Percentiles rank a stretch among this genome's conserved stretches.
These are phyloP conservation scores for Cicer judaicum DNA, from an alignment of 306 rosid species.

Conservation along the genomic window DNA sequence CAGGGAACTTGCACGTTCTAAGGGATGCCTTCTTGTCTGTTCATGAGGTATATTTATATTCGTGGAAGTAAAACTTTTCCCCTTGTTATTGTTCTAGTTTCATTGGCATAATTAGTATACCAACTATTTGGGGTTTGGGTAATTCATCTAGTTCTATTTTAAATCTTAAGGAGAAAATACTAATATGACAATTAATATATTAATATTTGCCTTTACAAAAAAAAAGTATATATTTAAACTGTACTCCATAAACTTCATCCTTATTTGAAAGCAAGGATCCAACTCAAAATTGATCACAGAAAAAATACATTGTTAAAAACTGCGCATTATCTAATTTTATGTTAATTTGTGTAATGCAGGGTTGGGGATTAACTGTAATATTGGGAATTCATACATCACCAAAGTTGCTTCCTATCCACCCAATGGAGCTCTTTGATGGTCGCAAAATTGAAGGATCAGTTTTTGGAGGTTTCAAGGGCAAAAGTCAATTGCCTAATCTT, in stretches of 20 bases:
- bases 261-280: conserved; percentile 13
- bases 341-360: conserved; percentile 52
- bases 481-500: conserved; percentile 68
- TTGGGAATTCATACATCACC: conserved; percentile 75
- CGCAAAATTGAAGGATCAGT: conserved; percentile 59
- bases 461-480: conserved; percentile 90
- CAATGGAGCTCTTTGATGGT: conserved; percentile 84
- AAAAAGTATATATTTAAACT: too few relatives aligned
- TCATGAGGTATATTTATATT: conserved; percentile 53
- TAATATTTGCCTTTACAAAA: too few relatives aligned
- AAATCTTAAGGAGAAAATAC: too few relatives aligned
- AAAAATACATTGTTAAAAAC: conserved; percentile 3
- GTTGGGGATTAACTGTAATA: conserved; percentile 80
- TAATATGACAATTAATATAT: too few relatives aligned
- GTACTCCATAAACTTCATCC: not conserved
- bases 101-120: not conserved
- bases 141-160: too few relatives aligned
- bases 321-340: not conserved
- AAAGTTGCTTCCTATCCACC: conserved; percentile 69
- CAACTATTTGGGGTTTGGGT: not conserved
- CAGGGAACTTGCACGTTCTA: conserved; percentile 61
- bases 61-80: not conserved
- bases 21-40: conserved; percentile 68
- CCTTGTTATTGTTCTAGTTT: not conserved
- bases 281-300: not conserved